These are phyloP conservation scores for Chaetothyriales sp. DNA, from an alignment of 2,329 filamentous ascomycete species.

Conservation along the genomic window DNA sequence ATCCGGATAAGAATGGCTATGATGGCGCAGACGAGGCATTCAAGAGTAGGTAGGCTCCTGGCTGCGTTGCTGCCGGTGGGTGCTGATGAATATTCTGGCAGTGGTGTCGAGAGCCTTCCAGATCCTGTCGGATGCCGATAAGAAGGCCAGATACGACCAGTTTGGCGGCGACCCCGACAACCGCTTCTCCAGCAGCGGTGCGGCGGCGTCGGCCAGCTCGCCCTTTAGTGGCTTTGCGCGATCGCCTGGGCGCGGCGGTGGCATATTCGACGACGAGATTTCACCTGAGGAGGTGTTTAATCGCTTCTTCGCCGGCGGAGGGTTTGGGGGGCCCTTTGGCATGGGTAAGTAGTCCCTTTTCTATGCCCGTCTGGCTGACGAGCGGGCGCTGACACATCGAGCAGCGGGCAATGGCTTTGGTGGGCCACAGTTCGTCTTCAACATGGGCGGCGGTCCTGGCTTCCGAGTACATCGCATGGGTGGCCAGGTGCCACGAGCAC, in stretches of 20 bases:
- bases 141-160: constrained; percentile 73
- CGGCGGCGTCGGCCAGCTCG: constrained; percentile 26
- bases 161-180: constrained; percentile 87
- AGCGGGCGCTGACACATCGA: constrained; percentile 6
- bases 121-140: constrained; percentile 81
- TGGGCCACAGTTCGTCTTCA: constrained; percentile 85
- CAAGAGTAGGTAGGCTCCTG: constrained; percentile 49
- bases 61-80: not conserved
- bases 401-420: constrained; percentile 48
- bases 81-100: constrained; percentile 18
- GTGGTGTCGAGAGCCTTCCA: constrained; percentile 90
- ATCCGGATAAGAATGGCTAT: constrained; percentile 98
- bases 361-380: not conserved
- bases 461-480: constrained; percentile 94
- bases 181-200: constrained; percentile 49
- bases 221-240: constrained; percentile 35
- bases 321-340: constrained; percentile 48
- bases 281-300: constrained; percentile 95
- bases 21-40: constrained; percentile 93
- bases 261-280: constrained; percentile 78
- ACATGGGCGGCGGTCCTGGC: constrained; percentile 78
- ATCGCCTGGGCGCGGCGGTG: constrained; percentile 32
- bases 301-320: constrained; percentile 76
- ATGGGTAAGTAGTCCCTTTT: constrained; percentile 23
- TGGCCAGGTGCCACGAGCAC: constrained; percentile 57